Conservation (phyloP, 1,284 basidiomycete species). For the Mycena sp. region DNA sequence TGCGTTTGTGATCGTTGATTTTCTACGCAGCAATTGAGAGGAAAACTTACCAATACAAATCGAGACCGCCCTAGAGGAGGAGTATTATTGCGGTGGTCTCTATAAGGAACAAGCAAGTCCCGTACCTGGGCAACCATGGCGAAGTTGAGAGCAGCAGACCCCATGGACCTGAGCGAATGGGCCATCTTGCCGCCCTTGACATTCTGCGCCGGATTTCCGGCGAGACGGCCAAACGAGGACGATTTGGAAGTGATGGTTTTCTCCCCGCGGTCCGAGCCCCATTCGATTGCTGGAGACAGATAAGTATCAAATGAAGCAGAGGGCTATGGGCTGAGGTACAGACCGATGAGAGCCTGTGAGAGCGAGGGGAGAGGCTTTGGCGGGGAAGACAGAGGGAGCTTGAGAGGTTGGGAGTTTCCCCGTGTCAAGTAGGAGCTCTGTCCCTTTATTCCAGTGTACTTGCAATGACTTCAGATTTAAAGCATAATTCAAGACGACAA, state of each 20-base stretch:
- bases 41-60: slow-evolving; percentile 77
- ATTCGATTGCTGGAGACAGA: slow-evolving; percentile 76
- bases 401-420: slow-evolving; percentile 59
- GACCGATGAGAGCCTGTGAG: slow-evolving; percentile 82
- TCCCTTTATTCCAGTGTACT: slow-evolving; percentile 83
- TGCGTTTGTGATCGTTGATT: slow-evolving; percentile 41
- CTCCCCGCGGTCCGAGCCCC: slow-evolving; percentile 85
- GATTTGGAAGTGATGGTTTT: slow-evolving; percentile 73
- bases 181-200: slow-evolving; percentile 86
- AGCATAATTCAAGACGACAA: too few relatives aligned
- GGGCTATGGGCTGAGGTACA: slow-evolving; percentile 16
- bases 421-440: slow-evolving; percentile 83
- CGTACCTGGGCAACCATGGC: slow-evolving; percentile 85
- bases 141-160: slow-evolving; percentile 89
- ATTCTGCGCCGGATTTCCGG: slow-evolving; percentile 74
- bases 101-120: too few relatives aligned
- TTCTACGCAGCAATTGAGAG: background rate
- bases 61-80: slow-evolving; percentile 85
- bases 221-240: slow-evolving; percentile 77
- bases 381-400: slow-evolving; percentile 70
- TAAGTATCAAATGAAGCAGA: slow-evolving; percentile 9
- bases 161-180: slow-evolving; percentile 86
- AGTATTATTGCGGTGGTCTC: too few relatives aligned
- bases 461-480: too few relatives aligned
- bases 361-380: slow-evolving; percentile 80